These are phyloP conservation scores for Suillus spraguei DNA, from an alignment of 768 basidiomycete species.

Conservation along the genomic window DNA sequence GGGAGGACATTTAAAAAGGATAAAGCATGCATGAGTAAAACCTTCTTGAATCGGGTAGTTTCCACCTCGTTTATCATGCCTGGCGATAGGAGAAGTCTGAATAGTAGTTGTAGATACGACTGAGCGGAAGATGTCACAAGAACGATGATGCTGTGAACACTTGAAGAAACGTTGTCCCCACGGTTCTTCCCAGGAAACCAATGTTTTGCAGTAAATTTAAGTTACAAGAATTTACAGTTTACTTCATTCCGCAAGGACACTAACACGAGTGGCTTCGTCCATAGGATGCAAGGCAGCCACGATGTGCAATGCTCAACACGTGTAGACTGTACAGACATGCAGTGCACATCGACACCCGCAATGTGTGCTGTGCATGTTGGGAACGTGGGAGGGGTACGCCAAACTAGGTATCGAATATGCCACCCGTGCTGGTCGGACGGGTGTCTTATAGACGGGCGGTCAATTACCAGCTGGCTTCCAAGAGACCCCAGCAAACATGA, in stretches of 20 bases:
- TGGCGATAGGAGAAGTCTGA: conserved; percentile 6
- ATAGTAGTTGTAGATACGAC: conserved; percentile 22
- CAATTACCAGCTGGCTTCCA: not conserved
- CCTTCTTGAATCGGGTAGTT: conserved; percentile 69
- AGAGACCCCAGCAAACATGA: conserved; percentile 8
- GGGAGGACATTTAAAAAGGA: conserved; percentile 69
- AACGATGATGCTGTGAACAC: not conserved
- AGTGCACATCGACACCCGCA: not conserved
- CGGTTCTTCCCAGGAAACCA: not conserved
- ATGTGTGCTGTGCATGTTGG: conserved; percentile 1
- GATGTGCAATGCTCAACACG: conserved; percentile 2
- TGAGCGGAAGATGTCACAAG: not conserved
- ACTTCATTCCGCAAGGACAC: not conserved
- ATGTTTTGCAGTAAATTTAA: not conserved
- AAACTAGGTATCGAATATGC: conserved; percentile 3
- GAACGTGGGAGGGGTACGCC: conserved; percentile 8
- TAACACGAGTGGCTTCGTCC: not conserved
- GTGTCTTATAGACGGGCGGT: conserved; percentile 5
- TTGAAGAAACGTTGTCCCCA: not conserved
- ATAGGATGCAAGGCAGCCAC: not conserved
- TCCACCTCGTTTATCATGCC: conserved; percentile 16
- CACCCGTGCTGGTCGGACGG: not conserved
- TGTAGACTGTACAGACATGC: not conserved
- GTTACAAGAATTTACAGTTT: not conserved
- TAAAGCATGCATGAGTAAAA: conserved; percentile 93